Base-by-base conservation (phyloP, 225 moss, liverwort and hornwort species). In the Straminergon stramineum region DNA sequence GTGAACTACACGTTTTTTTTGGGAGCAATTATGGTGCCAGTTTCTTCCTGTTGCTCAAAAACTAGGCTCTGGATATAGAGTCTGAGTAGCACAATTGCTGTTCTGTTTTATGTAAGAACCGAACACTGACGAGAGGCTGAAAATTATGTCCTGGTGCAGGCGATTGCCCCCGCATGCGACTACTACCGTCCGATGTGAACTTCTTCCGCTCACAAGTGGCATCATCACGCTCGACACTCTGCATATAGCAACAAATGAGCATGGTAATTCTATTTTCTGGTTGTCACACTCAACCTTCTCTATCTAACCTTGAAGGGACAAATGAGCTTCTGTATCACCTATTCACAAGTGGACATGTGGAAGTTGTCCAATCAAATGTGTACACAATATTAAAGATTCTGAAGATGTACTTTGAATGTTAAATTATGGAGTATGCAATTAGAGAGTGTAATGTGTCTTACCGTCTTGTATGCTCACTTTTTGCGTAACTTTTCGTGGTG, bases 171-270 rank as follows among this genome's bases (percentile, higher is more conserved):
- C 99, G 55, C 95, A 97, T 94, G 96, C 99, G 84, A 99, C 99
- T 21, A 93, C 97, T 84, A 93, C 97, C 90, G 99, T 97, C 43
- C 97, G 96, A 77, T 99, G 97, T 86, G 97, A 96, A 89, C 96
- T 99, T 75, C 95, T 99, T 57, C 99, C 99, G 56, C 94, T 99
- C 32, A 96, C 94, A 57, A 96, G 97, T 91, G 99, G 99, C 85
- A 97, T 97, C 89, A 97, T 99, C 89, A 97, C 99, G 58, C 94
- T 99, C 70, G 99, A 99, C 75, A 99, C 97, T 52, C 93, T 99
- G 82, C 97, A 99, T 89, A 94, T 99, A 90, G 96, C 97, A 79
- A 95, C 95, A 75, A 97, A 96, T 91, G 97, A 96, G 90, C 95
- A 95, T 92, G 99, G 99, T 99, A 95, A 78, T 85, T 89, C 73